A percentile compares a stretch with the other conserved stretches of the same genome.
These are phyloP conservation scores for Arabidopsis thaliana DNA, from an alignment of 345 rosid species.

Conservation along the genomic window DNA sequence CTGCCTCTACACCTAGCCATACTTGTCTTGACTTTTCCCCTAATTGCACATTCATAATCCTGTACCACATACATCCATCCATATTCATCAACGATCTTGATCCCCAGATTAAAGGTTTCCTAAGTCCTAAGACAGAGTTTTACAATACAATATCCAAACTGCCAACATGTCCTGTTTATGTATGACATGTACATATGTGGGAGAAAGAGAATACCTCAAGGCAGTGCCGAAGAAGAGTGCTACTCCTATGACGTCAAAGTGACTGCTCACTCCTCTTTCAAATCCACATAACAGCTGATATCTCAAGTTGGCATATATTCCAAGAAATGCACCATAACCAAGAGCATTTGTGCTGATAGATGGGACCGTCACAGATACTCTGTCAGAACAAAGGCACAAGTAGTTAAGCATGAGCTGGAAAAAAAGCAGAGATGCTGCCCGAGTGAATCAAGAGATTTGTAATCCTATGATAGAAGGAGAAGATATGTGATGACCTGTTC, in stretches of 20 bases:
- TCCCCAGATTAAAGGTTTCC: conserved; percentile 13
- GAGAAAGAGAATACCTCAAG: conserved; percentile 60
- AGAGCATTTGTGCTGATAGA: conserved; percentile 69
- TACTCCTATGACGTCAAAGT: conserved; percentile 96
- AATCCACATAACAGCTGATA: conserved; percentile 83
- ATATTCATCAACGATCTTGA: conserved; percentile 27
- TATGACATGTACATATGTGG: neutral
- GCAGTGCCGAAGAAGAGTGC: conserved; percentile 84
- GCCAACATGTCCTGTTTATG: neutral
- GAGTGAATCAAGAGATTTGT: neutral
- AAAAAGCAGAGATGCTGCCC: neutral
- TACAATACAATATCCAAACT: neutral
- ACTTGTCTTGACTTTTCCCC: conserved; percentile 80
- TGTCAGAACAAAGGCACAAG: conserved; percentile 42
- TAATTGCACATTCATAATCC: conserved; percentile 71
- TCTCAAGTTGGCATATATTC: conserved; percentile 81
- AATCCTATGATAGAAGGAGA: conserved; percentile 3
- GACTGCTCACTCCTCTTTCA: conserved; percentile 70
- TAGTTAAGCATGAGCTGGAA: conserved; percentile 6
- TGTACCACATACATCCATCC: conserved; percentile 46
- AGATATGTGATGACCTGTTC: conserved; percentile 59
- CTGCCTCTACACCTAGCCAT: conserved; percentile 90
- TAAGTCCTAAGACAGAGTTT: neutral
- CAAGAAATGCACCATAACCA: conserved; percentile 92
- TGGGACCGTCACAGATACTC: conserved; percentile 83